phyloP scores from a whole-genome alignment of 2,329 filamentous ascomycete genomes.

The Immersiporthe knoxdaviesiana region DNA sequence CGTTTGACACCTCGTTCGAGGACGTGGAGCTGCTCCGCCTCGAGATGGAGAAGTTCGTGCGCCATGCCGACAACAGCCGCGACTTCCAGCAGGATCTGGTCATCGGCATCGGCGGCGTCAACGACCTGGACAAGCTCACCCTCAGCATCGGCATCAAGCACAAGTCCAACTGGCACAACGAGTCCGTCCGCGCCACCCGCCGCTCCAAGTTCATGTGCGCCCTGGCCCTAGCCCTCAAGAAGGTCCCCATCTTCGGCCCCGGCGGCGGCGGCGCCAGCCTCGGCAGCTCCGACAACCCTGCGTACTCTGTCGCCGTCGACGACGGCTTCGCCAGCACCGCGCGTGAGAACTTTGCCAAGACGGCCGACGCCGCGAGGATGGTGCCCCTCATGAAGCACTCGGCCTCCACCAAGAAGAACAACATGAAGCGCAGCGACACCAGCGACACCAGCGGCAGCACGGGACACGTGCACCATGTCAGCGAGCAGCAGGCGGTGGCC shows the following conservation, averaged over 20 bases:
- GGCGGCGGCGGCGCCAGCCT: constrained; percentile 66
- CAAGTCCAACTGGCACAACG: constrained; percentile 93
- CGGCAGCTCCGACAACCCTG: constrained; percentile 72
- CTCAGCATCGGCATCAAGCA: constrained; percentile 84
- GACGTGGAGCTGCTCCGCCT: constrained; percentile 83
- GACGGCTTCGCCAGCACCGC: constrained; percentile 68
- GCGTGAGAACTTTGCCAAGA: constrained; percentile 60
- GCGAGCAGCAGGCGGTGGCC: constrained; percentile 36
- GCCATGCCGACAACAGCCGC: constrained; percentile 79
- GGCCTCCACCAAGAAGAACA: constrained; percentile 15
- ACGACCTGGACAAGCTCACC: constrained; percentile 84
- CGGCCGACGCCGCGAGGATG: constrained; percentile 68
- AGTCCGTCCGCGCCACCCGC: constrained; percentile 75
- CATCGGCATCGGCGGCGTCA: constrained; percentile 77
- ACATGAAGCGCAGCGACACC: constrained; percentile 11
- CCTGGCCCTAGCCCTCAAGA: constrained; percentile 80
- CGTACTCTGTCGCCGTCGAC: constrained; percentile 77
- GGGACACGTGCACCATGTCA: constrained; percentile 31
- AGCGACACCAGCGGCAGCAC: constrained; percentile 26
- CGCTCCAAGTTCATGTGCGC: constrained; percentile 98
- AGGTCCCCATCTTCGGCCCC: constrained; percentile 82
- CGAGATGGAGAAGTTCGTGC: constrained; percentile 86
- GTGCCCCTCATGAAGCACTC: constrained; percentile 50
- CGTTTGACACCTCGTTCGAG: constrained; percentile 85
- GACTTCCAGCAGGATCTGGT: constrained; percentile 88